phyloP scores from a whole-genome alignment of 2,329 filamentous ascomycete species.

The Hymenoscyphus fructigenus region DNA sequence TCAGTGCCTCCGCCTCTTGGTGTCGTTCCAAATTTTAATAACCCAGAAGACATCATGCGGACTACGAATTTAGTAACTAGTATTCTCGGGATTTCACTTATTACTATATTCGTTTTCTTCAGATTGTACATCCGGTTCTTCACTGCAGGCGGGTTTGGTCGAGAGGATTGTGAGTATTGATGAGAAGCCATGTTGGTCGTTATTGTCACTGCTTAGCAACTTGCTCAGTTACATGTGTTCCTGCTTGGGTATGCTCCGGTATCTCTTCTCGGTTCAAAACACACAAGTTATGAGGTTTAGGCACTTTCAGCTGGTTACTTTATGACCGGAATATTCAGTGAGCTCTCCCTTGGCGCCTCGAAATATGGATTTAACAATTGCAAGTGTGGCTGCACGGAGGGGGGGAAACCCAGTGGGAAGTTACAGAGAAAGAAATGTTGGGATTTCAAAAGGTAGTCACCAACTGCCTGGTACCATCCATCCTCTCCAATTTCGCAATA shows the following conservation, averaged over 20 bases:
- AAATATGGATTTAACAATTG: neutral
- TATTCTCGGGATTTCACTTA: neutral
- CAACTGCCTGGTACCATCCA: neutral
- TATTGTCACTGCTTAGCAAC: neutral
- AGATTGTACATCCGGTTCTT: neutral
- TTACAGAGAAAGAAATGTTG: conserved; percentile 12
- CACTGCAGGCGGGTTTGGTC: no score
- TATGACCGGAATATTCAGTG: neutral
- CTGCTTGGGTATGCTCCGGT: neutral
- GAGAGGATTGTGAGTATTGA: neutral
- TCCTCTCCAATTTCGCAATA: neutral
- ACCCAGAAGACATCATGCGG: conserved; percentile 1
- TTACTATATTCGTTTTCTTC: neutral
- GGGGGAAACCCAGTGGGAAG: conserved; percentile 16
- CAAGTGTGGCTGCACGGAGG: conserved; percentile 18
- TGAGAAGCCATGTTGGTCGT: neutral
- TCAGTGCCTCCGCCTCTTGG: neutral
- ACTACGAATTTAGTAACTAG: neutral
- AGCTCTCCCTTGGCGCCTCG: neutral
- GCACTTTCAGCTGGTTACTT: neutral
- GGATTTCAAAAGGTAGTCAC: conserved; percentile 14
- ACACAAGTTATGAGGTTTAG: neutral
- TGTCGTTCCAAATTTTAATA: neutral
- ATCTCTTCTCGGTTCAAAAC: neutral
- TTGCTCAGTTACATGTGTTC: neutral